Base-by-base conservation (phyloP, 2,329 filamentous ascomycete genomes). In the Xylariaceae sp. region DNA sequence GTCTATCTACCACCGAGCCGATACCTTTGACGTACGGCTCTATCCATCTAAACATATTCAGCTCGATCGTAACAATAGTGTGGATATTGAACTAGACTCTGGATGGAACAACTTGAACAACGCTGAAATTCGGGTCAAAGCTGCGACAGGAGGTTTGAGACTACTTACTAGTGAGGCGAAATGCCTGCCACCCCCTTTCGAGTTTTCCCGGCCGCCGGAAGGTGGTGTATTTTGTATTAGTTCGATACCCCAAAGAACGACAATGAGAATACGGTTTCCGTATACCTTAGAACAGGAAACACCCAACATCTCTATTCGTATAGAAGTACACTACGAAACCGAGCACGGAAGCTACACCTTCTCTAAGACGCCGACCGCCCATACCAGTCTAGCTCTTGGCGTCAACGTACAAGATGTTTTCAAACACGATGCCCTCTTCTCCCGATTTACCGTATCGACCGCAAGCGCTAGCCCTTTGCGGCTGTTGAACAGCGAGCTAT, bases 361-460 rank as follows among this genome's bases (percentile, higher is more conserved):
- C 67, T 81, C 84, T 13, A 82, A 81, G 13, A 78, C 80, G 6
- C 81, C 83, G 16, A 82, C 79, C 3, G 79, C 95, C 16, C 81
- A 86, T 2, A 87, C 94, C 1, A 82, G 88, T 1, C 77, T 99
- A 4, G 90, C 91, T 0, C 79, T 99, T 3, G 92, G 93, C 3
- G 94, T 99, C 58, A 97, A 97, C 61, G 94, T 99, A 5, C 92
- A 97, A 65, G 94, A 99, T 64, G 84, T 95, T 23, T 97, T 97
- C 77, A 96, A 96, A 68, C 85, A 91, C 58, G 76, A 85, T 6
- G 81, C 84, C 0, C 79, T 97, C 0, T 94, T 94, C 67, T 97
- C 92, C 0, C 87, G 88, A 8, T 99, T 99, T 70, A 96, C 90
- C 11, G 87, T 99, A 46, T 92, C 91, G 10, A 92, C 92, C 0